Conservation (phyloP, 768 basidiomycete species). For the Filobasidium floriforme region DNA sequence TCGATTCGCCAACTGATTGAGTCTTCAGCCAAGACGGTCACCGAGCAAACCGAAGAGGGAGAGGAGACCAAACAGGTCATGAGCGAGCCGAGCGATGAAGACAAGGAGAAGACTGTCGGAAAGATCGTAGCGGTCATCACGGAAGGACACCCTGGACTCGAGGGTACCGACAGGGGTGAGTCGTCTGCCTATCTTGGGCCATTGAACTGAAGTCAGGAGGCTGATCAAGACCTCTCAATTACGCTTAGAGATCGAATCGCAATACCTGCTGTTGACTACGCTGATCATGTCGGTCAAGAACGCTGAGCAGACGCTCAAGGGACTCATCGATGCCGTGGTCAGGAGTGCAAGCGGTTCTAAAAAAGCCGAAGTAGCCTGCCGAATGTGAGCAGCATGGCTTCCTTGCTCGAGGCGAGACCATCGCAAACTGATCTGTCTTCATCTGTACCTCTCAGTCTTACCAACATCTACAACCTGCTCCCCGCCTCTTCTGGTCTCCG, state of each 20-base stretch:
- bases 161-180: conserved; percentile 39
- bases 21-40: neutral
- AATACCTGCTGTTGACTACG: conserved; percentile 36
- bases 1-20: conserved; percentile 30
- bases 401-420: neutral
- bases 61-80: conserved; percentile 27
- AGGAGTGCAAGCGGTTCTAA: conserved; percentile 28
- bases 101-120: conserved; percentile 31
- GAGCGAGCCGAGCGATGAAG: conserved; percentile 26
- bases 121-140: conserved; percentile 30
- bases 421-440: too few relatives aligned
- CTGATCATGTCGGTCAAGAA: conserved; percentile 31
- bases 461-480: conserved; percentile 43
- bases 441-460: conserved; percentile 27
- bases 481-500: conserved; percentile 37
- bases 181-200: neutral
- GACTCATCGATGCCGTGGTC: conserved; percentile 31
- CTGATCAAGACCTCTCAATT: neutral
- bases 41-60: conserved; percentile 22
- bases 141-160: conserved; percentile 30
- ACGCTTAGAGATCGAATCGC: conserved; percentile 36
- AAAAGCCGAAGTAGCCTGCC: conserved; percentile 31
- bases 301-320: conserved; percentile 23
- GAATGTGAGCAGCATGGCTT: conserved; percentile 34
- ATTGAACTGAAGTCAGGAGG: neutral